A percentile compares a stretch with the other conserved stretches of the same genome.
phyloP scores from a whole-genome alignment of 208 protist genomes.

The Leishmania braziliensis region DNA sequence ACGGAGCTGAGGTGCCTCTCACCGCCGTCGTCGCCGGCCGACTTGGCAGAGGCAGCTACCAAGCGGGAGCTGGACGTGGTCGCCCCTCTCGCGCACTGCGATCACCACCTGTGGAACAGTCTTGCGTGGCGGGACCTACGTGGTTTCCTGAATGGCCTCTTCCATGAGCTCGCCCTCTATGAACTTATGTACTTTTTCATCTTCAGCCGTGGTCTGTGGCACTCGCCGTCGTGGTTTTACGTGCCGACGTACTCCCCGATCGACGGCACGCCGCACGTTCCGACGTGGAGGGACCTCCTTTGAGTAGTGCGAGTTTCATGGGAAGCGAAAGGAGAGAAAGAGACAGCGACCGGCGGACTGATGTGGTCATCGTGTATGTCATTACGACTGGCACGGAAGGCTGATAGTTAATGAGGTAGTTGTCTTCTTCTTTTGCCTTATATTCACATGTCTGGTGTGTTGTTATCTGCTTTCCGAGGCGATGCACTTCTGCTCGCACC shows the following conservation, averaged over 20 bases:
- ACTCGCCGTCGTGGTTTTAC: slow-evolving; percentile 72
- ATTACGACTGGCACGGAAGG: not conserved
- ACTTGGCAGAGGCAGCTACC: not conserved
- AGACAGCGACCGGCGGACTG: not conserved
- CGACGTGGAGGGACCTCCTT: slow-evolving; percentile 11
- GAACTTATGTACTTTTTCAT: slow-evolving; percentile 87
- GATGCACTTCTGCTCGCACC: not conserved
- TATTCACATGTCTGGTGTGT: not conserved
- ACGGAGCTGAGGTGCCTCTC: not conserved
- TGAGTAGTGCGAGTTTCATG: not conserved
- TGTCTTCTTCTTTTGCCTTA: not conserved
- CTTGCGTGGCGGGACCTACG: slow-evolving; percentile 60
- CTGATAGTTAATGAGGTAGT: not conserved
- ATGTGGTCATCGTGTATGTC: not conserved
- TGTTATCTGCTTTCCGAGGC: not conserved
- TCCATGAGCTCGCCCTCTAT: slow-evolving; percentile 66
- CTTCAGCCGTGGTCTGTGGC: slow-evolving; percentile 76
- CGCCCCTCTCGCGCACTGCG: slow-evolving; percentile 35
- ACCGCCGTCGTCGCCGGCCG: not conserved
- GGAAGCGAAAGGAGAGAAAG: not conserved
- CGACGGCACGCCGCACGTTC: slow-evolving; percentile 32
- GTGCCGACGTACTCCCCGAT: slow-evolving; percentile 57
- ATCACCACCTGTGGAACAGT: slow-evolving; percentile 81
- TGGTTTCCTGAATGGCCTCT: slow-evolving; percentile 68
- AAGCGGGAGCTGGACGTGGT: slow-evolving; percentile 16